phyloP scores from a whole-genome alignment of 1,139 yeast genomes.

The Nakaseomyces uthaithaninus region DNA sequence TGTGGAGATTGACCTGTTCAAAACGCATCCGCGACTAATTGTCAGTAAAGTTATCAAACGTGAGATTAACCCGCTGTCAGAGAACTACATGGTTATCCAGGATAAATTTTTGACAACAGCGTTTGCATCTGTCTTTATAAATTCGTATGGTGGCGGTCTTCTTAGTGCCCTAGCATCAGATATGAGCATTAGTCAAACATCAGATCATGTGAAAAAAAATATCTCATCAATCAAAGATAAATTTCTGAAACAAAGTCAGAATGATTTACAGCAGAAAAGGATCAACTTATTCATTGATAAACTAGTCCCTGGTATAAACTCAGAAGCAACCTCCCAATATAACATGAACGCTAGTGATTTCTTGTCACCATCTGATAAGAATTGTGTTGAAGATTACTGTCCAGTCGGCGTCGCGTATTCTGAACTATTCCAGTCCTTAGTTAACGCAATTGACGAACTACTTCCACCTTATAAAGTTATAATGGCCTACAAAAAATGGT shows the following conservation, averaged over 20 bases:
- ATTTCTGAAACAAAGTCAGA: constrained; percentile 18
- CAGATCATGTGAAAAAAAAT: constrained; percentile 18
- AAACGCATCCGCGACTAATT: constrained; percentile 7
- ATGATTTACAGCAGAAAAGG: constrained; percentile 17
- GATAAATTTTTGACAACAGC: constrained; percentile 3
- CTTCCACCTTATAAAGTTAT: constrained; percentile 25
- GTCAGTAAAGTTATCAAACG: constrained; percentile 7
- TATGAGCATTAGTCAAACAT: constrained; percentile 18
- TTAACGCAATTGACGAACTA: constrained; percentile 17
- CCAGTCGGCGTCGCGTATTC: constrained; percentile 22
- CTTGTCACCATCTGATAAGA: constrained; percentile 13
- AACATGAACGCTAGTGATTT: constrained; percentile 11
- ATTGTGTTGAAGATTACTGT: constrained; percentile 25
- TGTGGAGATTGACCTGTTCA: constrained; percentile 5
- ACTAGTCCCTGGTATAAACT: constrained; percentile 17
- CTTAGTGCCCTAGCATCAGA: constrained; percentile 17
- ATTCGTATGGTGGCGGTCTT: constrained; percentile 1
- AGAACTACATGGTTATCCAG: constrained; percentile 6
- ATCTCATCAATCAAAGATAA: constrained; percentile 19
- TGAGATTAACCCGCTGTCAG: constrained; percentile 7
- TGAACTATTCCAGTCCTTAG: constrained; percentile 17
- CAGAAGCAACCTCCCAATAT: constrained; percentile 13
- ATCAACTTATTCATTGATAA: constrained; percentile 22
- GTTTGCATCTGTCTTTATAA: constrained; percentile 6
- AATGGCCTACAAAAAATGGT: constrained; percentile 21